These are phyloP conservation scores for Dryas integrifolia DNA, from an alignment of 331 rosid species.

Conservation along the genomic window DNA sequence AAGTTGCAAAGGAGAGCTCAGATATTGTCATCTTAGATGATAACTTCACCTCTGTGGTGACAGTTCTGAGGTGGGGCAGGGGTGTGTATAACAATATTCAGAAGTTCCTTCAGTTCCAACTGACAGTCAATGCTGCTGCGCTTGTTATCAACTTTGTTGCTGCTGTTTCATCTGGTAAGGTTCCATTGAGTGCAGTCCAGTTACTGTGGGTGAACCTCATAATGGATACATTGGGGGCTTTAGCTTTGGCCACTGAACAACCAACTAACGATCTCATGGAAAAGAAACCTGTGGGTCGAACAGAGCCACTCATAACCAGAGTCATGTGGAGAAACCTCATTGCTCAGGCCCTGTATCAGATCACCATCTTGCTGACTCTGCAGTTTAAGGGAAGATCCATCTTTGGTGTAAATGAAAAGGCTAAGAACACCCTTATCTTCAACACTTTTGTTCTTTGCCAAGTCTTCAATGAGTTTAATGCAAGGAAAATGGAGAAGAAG, in stretches of 20 bases:
- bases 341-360: slow-evolving; percentile 39
- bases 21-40: slow-evolving; percentile 42
- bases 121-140: slow-evolving; percentile 38
- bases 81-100: slow-evolving; percentile 42
- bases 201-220: background rate
- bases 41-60: slow-evolving; percentile 34
- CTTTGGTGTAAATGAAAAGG: slow-evolving; percentile 32
- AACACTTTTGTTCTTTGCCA: slow-evolving; percentile 14
- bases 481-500: slow-evolving; percentile 45
- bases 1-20: slow-evolving; percentile 48
- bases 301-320: slow-evolving; percentile 33
- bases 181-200: slow-evolving; percentile 13
- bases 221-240: slow-evolving; percentile 47
- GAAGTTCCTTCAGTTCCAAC: slow-evolving; percentile 42
- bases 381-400: slow-evolving; percentile 36
- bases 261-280: slow-evolving; percentile 39
- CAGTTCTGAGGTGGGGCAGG: slow-evolving; percentile 42
- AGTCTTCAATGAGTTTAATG: slow-evolving; percentile 39
- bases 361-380: slow-evolving; percentile 27
- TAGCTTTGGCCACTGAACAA: slow-evolving; percentile 40
- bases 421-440: slow-evolving; percentile 38
- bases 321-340: slow-evolving; percentile 48
- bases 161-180: slow-evolving; percentile 29
- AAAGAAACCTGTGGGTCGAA: slow-evolving; percentile 26
- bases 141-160: slow-evolving; percentile 33